Conservation (phyloP, 306 rosid species). For the Carpinus viminea region DNA sequence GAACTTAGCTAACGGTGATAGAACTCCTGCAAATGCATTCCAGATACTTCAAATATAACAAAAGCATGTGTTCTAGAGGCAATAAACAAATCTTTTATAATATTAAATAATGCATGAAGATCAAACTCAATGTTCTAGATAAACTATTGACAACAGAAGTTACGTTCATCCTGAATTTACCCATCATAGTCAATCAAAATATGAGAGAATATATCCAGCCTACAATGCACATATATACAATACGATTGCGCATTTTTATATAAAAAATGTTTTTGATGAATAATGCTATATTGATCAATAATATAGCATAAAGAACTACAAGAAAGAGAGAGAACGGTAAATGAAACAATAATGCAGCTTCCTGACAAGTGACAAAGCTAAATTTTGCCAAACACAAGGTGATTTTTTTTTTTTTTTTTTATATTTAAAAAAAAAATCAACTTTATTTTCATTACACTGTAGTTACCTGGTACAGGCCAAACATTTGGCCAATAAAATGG, state of each 20-base stretch:
- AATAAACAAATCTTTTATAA: conserved; percentile 3
- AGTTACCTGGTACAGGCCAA: conserved; percentile 86
- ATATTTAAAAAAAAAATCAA: background rate
- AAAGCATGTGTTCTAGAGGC: conserved; percentile 9
- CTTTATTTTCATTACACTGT: background rate
- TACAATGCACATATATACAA: background rate
- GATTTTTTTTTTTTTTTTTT: too few relatives aligned
- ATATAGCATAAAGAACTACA: too few relatives aligned
- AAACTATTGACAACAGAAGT: background rate
- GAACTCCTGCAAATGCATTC: conserved; percentile 63
- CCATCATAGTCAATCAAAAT: background rate
- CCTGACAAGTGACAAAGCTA: background rate
- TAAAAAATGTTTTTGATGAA: too few relatives aligned
- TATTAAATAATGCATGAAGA: conserved; percentile 2
- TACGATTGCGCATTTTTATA: background rate
- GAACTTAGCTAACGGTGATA: conserved; percentile 51
- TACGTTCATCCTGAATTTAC: too few relatives aligned
- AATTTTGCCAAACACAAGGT: too few relatives aligned
- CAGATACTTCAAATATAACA: conserved; percentile 18
- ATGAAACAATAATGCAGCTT: background rate
- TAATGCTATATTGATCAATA: too few relatives aligned
- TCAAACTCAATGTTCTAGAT: too few relatives aligned
- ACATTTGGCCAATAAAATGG: conserved; percentile 86
- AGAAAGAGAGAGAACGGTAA: background rate
- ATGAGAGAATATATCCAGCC: background rate